A percentile compares a stretch with the other conserved stretches of the same genome.
Conservation (phyloP, 2,329 filamentous ascomycete species). For the Didymosphaeria variabile region DNA sequence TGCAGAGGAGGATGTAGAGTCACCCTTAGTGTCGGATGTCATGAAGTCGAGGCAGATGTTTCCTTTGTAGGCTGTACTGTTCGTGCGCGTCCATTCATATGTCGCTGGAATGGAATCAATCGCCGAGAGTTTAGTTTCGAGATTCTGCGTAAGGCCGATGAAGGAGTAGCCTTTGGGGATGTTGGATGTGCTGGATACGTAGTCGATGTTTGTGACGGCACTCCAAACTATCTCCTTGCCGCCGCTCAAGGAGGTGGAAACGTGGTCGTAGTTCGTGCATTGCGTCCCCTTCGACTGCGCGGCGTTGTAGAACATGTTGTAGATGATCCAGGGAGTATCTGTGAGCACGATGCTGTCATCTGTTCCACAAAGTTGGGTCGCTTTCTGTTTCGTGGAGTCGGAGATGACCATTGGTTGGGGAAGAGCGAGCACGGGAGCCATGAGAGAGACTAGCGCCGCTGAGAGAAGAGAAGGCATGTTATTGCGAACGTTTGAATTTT, state of each 20-base stretch:
- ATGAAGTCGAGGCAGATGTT: slow-evolving; percentile 58
- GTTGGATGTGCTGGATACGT: slow-evolving; percentile 40
- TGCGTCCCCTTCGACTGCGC: slow-evolving; percentile 50
- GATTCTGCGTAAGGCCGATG: slow-evolving; percentile 55
- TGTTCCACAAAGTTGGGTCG: slow-evolving; percentile 26
- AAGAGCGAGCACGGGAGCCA: slow-evolving; percentile 17
- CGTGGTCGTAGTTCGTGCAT: slow-evolving; percentile 52
- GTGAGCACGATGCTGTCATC: slow-evolving; percentile 42
- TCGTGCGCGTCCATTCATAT: slow-evolving; percentile 53
- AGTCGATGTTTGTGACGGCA: slow-evolving; percentile 52
- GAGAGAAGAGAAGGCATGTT: slow-evolving; percentile 16
- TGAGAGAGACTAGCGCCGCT: slow-evolving; percentile 21
- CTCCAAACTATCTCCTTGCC: slow-evolving; percentile 51
- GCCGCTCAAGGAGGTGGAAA: slow-evolving; percentile 39
- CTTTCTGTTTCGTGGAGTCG: slow-evolving; percentile 24
- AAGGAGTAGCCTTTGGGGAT: slow-evolving; percentile 58
- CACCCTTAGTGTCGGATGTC: slow-evolving; percentile 54
- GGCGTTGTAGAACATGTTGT: slow-evolving; percentile 58
- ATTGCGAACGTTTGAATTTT: not conserved
- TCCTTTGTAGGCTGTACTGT: slow-evolving; percentile 55
- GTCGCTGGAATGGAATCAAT: slow-evolving; percentile 53
- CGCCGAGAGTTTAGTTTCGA: slow-evolving; percentile 51
- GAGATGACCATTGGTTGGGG: slow-evolving; percentile 27
- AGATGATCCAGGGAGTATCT: slow-evolving; percentile 56
- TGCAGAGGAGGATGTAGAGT: slow-evolving; percentile 51